Base-by-base conservation (phyloP, 2,329 filamentous ascomycete species). In the Pseudocercospora pini-densiflorae region DNA sequence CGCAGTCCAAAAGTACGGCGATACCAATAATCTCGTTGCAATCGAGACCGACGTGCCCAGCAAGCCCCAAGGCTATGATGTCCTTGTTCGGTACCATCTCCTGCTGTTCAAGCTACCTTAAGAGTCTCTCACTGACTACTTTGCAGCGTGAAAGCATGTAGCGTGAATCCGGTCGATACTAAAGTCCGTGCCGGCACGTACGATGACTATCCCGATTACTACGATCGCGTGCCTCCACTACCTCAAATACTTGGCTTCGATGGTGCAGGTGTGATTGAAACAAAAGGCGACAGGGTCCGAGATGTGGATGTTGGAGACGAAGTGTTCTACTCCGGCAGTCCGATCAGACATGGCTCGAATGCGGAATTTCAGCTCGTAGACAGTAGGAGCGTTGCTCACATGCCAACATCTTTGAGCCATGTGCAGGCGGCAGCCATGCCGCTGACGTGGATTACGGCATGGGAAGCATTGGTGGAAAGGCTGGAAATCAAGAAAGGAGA, bases 361-460 rank as follows among this genome's bases (percentile, higher is more conserved):
- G 80, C 81, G 7, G 79, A 83, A 72, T 77, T 77, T 47, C 75
- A 80, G 58, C 71, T 82, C 23, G 79, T 83, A n/a, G 80, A 83
- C 69, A 76, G 77, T 66, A 73, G 79, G 23, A 75, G 76, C 62
- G 77, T 77, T 10, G 78, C 77, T 5, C 71, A 73, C 59, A 83
- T 81, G 70, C 81, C 82, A n/a, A 75, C 73, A 57, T 74, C 67
- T 1, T 74, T 82, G 2, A 75, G 77, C 60, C 80, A 77, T 58
- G 75, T 78, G 9, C 72, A 82, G 68, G 76, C 81, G 5, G 81
- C 81, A 19, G 77, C 76, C 19, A 77, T 83, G 77, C 81, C 80
- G 2, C 64, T 83, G 64, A 82, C 80, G 0, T 82, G 77, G 70
- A 77, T 79, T 27, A 83, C 81, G 1, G 81, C 81, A 4, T 82